A percentile compares a stretch with the other conserved stretches of the same genome.
Conservation (phyloP, 2,329 filamentous ascomycete genomes). For the Fusarium pseudograminearum region DNA sequence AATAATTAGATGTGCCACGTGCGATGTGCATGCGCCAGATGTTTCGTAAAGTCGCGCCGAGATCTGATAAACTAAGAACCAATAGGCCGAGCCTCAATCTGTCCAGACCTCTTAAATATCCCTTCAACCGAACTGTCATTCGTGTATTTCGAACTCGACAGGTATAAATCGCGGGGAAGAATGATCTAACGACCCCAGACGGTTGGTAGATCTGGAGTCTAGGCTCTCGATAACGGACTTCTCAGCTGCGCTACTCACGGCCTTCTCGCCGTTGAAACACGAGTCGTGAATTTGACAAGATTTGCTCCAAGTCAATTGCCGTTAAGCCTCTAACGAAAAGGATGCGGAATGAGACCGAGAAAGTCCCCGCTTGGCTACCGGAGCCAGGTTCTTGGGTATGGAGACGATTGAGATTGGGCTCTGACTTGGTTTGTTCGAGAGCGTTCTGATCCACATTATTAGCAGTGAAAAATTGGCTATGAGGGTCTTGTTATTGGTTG, state of each 20-base stretch:
- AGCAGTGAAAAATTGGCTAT: slow-evolving; percentile 3
- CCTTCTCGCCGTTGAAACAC: background rate
- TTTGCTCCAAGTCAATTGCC: background rate
- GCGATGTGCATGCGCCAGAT: background rate
- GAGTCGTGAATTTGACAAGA: background rate
- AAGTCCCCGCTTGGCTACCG: background rate
- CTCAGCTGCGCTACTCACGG: background rate
- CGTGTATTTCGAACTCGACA: background rate
- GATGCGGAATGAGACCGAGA: background rate
- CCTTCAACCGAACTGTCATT: background rate
- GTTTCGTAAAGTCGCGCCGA: background rate
- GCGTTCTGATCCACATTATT: slow-evolving; percentile 18
- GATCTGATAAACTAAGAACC: background rate
- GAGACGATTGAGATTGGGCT: background rate
- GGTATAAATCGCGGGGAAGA: background rate
- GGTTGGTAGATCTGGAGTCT: background rate
- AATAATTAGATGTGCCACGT: background rate
- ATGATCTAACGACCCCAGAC: slow-evolving; percentile 1
- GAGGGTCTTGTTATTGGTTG: background rate
- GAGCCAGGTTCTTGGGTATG: background rate
- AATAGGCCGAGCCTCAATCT: background rate
- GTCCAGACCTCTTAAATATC: background rate
- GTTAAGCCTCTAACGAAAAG: background rate
- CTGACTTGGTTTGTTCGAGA: slow-evolving; percentile 13
- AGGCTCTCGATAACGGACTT: background rate